These are phyloP conservation scores for Thraustochytrium sp. DNA, from an alignment of 352 stramenopile genomes.

Conservation along the genomic window DNA sequence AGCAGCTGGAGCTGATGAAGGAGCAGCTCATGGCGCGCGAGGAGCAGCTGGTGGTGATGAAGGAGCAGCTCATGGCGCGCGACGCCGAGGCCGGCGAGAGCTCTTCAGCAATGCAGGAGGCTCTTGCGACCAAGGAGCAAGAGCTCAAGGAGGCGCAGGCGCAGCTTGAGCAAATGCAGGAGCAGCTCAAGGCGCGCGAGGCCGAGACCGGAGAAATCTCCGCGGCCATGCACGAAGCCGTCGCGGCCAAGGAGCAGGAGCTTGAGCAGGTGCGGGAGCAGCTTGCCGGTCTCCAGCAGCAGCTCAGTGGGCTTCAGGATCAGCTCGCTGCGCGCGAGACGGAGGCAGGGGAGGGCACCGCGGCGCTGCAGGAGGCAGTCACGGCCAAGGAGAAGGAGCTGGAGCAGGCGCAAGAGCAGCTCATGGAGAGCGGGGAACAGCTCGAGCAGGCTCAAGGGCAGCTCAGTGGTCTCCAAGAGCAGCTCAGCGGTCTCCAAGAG, in stretches of 20 bases:
- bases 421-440: not conserved
- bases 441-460: too few relatives aligned
- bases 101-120: not conserved
- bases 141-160: not conserved
- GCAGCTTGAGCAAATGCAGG: not conserved
- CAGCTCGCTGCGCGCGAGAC: not conserved
- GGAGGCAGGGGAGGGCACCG: not conserved
- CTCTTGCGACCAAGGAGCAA: not conserved
- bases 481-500: too few relatives aligned
- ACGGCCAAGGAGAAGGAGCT: not conserved
- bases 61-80: not conserved
- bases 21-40: too few relatives aligned
- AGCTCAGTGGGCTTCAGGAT: not conserved
- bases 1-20: too few relatives aligned
- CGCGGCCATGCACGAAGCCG: too few relatives aligned
- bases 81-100: not conserved
- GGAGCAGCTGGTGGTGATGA: not conserved
- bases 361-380: not conserved
- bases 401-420: not conserved
- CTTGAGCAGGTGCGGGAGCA: too few relatives aligned
- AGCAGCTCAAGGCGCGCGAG: too few relatives aligned
- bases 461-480: too few relatives aligned
- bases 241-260: too few relatives aligned
- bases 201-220: too few relatives aligned
- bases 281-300: too few relatives aligned